Conservation (phyloP, 129 eudicot genomes). For the Oenanthe sinensis region DNA sequence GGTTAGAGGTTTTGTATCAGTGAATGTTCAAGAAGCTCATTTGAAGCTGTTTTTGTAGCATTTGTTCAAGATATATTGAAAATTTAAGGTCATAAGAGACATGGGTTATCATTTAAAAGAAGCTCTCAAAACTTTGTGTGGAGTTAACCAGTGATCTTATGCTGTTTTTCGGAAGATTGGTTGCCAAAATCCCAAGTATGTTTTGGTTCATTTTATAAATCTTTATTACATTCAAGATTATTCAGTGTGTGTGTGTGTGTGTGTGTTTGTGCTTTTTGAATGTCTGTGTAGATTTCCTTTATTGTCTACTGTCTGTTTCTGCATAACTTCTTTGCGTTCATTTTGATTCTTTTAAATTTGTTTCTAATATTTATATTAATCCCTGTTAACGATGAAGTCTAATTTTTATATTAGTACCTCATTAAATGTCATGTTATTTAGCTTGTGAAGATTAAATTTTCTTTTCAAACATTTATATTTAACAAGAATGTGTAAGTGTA, state of each 20-base stretch:
- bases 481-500: not conserved
- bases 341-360: not conserved
- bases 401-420: not conserved
- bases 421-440: not conserved
- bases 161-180: slow-evolving; percentile 98
- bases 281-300: not conserved
- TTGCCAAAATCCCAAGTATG: slow-evolving; percentile 78
- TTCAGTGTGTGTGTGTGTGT: not conserved
- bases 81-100: not conserved
- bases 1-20: slow-evolving; percentile 8
- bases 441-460: not conserved
- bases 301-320: no score
- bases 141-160: slow-evolving; percentile 86
- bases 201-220: no score
- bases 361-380: not conserved
- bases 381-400: not conserved
- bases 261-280: not conserved
- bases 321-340: no score
- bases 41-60: not conserved
- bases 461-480: not conserved
- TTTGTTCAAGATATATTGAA: not conserved
- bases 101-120: slow-evolving; percentile 89
- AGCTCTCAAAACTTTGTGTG: slow-evolving; percentile 81
- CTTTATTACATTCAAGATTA: no score
- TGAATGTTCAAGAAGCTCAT: not conserved